A percentile compares a stretch with the other conserved stretches of the same genome.
Conservation (phyloP, 495 filamentous ascomycete genomes). For the Apiosordaria backusii region DNA sequence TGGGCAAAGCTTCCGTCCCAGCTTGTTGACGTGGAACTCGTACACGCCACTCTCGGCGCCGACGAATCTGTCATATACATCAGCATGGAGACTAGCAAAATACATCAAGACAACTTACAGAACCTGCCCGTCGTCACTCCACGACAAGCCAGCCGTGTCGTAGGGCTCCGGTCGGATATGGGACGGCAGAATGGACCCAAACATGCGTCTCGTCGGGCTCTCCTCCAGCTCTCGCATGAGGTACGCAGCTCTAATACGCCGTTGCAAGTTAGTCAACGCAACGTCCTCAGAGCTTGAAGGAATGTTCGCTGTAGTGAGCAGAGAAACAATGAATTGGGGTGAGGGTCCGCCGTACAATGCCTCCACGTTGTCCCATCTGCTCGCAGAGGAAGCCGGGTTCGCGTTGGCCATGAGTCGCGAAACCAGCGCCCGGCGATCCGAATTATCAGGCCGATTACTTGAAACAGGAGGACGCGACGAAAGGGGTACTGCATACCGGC, state of each 20-base stretch:
- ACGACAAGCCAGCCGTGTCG: conserved; percentile 64
- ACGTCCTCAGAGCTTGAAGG: conserved; percentile 1
- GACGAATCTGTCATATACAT: conserved; percentile 53
- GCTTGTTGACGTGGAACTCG: conserved; percentile 64
- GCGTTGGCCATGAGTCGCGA: conserved; percentile 18
- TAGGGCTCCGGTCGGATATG: conserved; percentile 34
- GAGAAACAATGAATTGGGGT: conserved; percentile 5
- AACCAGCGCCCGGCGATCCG: conserved; percentile 13
- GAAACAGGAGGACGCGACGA: conserved; percentile 7
- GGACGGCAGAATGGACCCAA: conserved; percentile 17
- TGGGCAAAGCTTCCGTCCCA: conserved; percentile 63
- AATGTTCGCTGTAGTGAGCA: neutral
- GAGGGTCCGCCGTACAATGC: conserved; percentile 25
- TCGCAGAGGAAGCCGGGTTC: conserved; percentile 11
- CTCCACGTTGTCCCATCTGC: conserved; percentile 24
- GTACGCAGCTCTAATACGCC: conserved; percentile 23
- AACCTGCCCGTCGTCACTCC: conserved; percentile 65
- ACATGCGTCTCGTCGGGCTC: conserved; percentile 18
- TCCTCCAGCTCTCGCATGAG: conserved; percentile 34
- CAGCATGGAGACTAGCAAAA: conserved; percentile 12
- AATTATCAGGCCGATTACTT: neutral
- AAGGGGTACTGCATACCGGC: conserved; percentile 23
- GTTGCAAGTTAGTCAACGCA: conserved; percentile 15
- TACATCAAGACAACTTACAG: conserved; percentile 52
- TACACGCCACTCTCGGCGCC: conserved; percentile 73